These are phyloP conservation scores for Salvia sclarea DNA, from an alignment of 305 asterid genomes.

Conservation along the genomic window DNA sequence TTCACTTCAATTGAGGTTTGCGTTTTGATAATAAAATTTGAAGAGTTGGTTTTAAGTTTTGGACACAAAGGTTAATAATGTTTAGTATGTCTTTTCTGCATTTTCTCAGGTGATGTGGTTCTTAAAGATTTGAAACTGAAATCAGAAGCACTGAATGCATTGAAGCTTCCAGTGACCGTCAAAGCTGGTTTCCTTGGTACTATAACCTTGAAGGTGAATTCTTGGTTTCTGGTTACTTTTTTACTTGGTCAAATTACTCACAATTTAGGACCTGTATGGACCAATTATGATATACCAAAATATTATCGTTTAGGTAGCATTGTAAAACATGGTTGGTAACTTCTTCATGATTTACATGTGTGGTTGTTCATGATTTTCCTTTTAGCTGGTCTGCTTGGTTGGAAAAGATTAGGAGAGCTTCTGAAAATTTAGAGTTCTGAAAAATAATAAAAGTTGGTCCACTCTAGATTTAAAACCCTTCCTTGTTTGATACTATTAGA, in stretches of 20 bases:
- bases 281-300: background rate
- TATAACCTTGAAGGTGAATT: conserved; percentile 84
- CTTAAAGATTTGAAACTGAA: conserved; percentile 89
- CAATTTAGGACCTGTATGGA: background rate
- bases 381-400: background rate
- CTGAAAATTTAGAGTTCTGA: background rate
- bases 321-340: conserved; percentile 18
- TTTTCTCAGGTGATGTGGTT: conserved; percentile 84
- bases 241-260: conserved; percentile 18
- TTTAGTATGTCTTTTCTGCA: conserved; percentile 20
- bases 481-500: background rate
- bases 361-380: conserved; percentile 19
- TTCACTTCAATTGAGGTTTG: conserved; percentile 9
- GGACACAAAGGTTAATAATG: conserved; percentile 13
- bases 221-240: conserved; percentile 15
- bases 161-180: conserved; percentile 91
- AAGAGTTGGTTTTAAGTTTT: conserved; percentile 4
- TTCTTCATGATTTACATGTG: conserved; percentile 21
- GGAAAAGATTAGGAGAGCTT: background rate
- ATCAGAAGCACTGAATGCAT: conserved; percentile 91
- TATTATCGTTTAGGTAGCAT: conserved; percentile 22
- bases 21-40: background rate
- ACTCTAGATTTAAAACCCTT: conserved; percentile 1
- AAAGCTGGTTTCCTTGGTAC: conserved; percentile 96
- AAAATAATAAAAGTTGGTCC: background rate